Base-by-base conservation (phyloP, 2,329 filamentous ascomycete species). In the Aaosphaeria arxii region DNA sequence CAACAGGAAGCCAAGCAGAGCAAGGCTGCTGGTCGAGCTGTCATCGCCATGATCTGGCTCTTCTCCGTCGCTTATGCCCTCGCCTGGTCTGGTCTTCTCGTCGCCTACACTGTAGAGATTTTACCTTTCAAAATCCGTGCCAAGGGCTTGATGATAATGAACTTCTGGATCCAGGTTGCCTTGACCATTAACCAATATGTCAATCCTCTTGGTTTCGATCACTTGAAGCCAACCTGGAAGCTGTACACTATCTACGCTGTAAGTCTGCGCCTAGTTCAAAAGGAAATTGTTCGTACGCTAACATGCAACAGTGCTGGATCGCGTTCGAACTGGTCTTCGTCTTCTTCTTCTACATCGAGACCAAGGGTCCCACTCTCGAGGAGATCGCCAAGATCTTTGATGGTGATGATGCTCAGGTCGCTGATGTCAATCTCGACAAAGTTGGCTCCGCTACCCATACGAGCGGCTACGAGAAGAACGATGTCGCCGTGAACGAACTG, bases 331-430 rank as follows among this genome's bases (percentile, higher is more conserved):
- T 85, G 41, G 52, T 80, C 42, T 84, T 86, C 56, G 82, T 86
- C 33, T 85, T 78, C 69, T 83, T 83, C 73, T 79, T 86, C 66
- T 86, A 84, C 64, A 78, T 86, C 47, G 86, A 89, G 72, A 89
- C 86, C 13, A 83, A 82, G 59, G 85, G 85, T 4, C 83, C 84
- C 0, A 88, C 85, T 2, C 81, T 89, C 1, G 86, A 88, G 64
- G 84, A 87, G 63, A 79, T 87, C 52, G 82, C 85, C 42, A 80
- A 81, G 59, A 86, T 88, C 64, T 88, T 89, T 58, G 85, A 88
- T 57, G 86, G 84, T 36, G 79, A 83, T 30, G 73, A 79, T 32
- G 81, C 80, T 17, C 76, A 68, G 50, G 64, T 70, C 36, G 58
- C 56, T 5, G 49, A 60, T n/a, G 40, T 64, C 17, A 58, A 66